Evolutionary conservation across 2,329 filamentous ascomycete species (phyloP).

Genomic region (Capronia epimyces): DNA sequence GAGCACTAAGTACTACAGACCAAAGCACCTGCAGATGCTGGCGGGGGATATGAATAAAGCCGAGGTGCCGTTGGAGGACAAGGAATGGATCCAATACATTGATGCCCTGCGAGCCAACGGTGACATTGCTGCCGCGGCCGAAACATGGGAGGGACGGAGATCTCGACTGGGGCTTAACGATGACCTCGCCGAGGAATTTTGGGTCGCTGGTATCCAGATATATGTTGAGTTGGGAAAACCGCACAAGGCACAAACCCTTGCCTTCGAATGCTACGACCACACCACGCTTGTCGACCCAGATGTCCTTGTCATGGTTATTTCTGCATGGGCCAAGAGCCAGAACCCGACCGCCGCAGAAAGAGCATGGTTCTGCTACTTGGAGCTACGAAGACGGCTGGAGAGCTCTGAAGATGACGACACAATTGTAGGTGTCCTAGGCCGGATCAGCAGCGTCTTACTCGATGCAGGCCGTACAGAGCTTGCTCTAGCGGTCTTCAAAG

Average conservation of each 20-base stretch:
- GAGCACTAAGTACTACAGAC: constrained; percentile 45
- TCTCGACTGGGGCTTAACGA: constrained; percentile 10
- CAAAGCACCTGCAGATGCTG: constrained; percentile 57
- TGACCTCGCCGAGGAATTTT: constrained; percentile 35
- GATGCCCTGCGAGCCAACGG: constrained; percentile 63
- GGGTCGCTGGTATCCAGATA: constrained; percentile 47
- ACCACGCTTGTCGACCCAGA: constrained; percentile 25
- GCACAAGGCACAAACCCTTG: constrained; percentile 46
- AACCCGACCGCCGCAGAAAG: constrained; percentile 47
- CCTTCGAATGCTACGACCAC: constrained; percentile 38
- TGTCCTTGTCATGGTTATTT: constrained; percentile 60
- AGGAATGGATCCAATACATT: constrained; percentile 61
- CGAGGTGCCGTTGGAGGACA: constrained; percentile 50
- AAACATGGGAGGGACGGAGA: constrained; percentile 54
- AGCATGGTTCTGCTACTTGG: constrained; percentile 64
- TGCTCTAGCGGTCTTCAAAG: constrained; percentile 72
- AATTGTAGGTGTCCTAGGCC: constrained; percentile 71
- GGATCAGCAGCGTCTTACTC: constrained; percentile 65
- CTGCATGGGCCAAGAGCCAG: constrained; percentile 55
- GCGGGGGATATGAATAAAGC: constrained; percentile 61
- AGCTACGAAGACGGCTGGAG: constrained; percentile 46
- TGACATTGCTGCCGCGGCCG: constrained; percentile 54
- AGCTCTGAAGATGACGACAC: constrained; percentile 34
- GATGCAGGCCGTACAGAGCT: constrained; percentile 58
- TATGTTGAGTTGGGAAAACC: constrained; percentile 45